These are phyloP conservation scores for Geranium brycei DNA, from an alignment of 345 rosid genomes.

Conservation along the genomic window DNA sequence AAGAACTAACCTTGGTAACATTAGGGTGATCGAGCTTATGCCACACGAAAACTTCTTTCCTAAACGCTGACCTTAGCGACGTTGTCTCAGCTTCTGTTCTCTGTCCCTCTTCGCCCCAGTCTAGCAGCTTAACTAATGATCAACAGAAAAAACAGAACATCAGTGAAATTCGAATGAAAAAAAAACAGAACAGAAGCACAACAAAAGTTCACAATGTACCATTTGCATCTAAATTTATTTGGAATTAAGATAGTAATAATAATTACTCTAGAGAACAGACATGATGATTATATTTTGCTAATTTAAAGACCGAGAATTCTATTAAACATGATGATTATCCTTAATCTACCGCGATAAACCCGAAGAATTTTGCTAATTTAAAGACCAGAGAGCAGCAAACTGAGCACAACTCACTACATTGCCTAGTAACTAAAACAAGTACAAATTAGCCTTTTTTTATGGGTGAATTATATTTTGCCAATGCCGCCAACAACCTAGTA, in stretches of 20 bases:
- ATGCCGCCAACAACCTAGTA: too few relatives aligned
- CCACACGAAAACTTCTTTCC: constrained; percentile 97
- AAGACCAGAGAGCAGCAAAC: not conserved
- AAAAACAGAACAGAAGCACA: not conserved
- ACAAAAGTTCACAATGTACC: too few relatives aligned
- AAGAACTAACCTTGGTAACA: constrained; percentile 65
- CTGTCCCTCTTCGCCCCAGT: constrained; percentile 99
- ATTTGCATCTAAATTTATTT: too few relatives aligned
- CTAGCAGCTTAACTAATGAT: constrained; percentile 74
- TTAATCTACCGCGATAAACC: not conserved
- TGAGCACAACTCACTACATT: too few relatives aligned
- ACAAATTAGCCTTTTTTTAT: not conserved
- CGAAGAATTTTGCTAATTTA: not conserved
- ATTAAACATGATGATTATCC: constrained; percentile 12
- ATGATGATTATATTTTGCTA: constrained; percentile 1
- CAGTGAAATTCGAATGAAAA: not conserved
- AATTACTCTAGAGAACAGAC: not conserved
- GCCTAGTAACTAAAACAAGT: not conserved
- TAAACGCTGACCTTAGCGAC: constrained; percentile 65
- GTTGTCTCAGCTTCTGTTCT: constrained; percentile 85
- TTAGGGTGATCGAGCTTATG: constrained; percentile 95
- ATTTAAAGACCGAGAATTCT: too few relatives aligned
- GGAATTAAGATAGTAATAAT: constrained; percentile 3
- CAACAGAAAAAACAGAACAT: not conserved
- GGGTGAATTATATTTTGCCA: too few relatives aligned